Base-by-base conservation (phyloP, 1,284 basidiomycete species). In the Papiliotrema laurentii region DNA sequence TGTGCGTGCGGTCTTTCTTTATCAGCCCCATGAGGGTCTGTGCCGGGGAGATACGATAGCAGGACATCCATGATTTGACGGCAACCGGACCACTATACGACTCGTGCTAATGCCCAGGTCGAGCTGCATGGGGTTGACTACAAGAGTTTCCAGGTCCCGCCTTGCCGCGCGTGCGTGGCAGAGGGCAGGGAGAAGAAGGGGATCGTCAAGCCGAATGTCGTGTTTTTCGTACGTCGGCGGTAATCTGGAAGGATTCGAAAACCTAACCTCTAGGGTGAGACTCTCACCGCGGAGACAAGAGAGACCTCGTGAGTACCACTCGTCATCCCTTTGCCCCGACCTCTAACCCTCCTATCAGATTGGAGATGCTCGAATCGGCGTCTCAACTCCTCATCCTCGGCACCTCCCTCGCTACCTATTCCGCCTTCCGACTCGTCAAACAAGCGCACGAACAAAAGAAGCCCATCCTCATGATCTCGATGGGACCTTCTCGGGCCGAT, bases 351-450 rank as follows among this genome's bases (percentile, higher is more conserved):
- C n/a, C n/a, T 5, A 25, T 9, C 49, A 28, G 45, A 16, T n/a
- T 43, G 7, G 21, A 34, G 40, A 22, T 19, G 11, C 14, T 84
- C 53, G 59, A 72, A n/a, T 11, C 14, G 2, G 77, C 81, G 6
- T 84, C 86, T 45, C 78, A 81, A 42, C 71, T 96, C 1, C 80
- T 96, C 45, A 75, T 93, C 38, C 73, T 94, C 33, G 91, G 92
- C 27, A 91, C 89, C 0, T 90, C 88, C 0, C 79, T 96, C 13
- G 90, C 92, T 2, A 96, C 92, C 0, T 94, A 87, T 71, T 91
- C 88, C 7, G 89, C 90, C 1, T 94, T 86, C 72, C 78, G 89
- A 56, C 73, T 94, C n/a, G 76, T 93, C 43, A 89, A 86, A 67
- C 84, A 83, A 57, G 89, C 91, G 1, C 66, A 86, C 10, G 82